These are phyloP conservation scores for Porphyridium purpureum DNA, from an alignment of 23 red algal species.

Conservation along the genomic window DNA sequence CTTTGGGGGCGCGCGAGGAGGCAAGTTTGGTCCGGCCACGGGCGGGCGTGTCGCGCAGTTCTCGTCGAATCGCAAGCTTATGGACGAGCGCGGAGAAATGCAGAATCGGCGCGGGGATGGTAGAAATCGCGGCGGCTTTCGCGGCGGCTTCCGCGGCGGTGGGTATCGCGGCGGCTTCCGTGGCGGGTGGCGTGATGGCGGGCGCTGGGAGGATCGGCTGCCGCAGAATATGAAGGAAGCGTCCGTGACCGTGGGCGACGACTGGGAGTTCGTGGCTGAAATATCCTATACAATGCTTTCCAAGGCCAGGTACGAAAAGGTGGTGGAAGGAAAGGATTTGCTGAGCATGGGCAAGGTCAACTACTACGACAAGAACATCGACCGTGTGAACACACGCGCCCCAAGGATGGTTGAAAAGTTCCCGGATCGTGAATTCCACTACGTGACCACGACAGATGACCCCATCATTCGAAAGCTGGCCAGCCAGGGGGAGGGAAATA, in stretches of 20 bases:
- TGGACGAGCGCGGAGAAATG: too few species aligned
- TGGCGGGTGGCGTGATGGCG: slow-evolving; percentile 6
- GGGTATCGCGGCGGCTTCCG: slow-evolving; percentile 24
- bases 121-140: slow-evolving; percentile 42
- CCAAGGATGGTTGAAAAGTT: slow-evolving; percentile 32
- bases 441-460: slow-evolving; percentile 72
- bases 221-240: slow-evolving; percentile 37
- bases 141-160: slow-evolving; percentile 30
- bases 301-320: slow-evolving; percentile 29
- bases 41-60: too few species aligned
- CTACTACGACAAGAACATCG: slow-evolving; percentile 71
- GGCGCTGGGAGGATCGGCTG: slow-evolving; percentile 69
- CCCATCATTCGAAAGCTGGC: slow-evolving; percentile 58
- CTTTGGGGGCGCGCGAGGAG: too few species aligned
- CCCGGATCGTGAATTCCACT: slow-evolving; percentile 43
- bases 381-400: slow-evolving; percentile 48
- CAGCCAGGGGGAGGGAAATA: slow-evolving; percentile 27
- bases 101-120: slow-evolving; percentile 16
- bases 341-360: slow-evolving; percentile 31
- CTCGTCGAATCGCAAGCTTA: too few species aligned
- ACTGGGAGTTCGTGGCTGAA: slow-evolving; percentile 74
- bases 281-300: slow-evolving; percentile 29
- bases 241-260: slow-evolving; percentile 45
- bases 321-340: slow-evolving; percentile 34
- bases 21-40: too few species aligned